These are phyloP conservation scores for Oidium heveae DNA, from an alignment of 2,329 filamentous ascomycete species.

Conservation along the genomic window DNA sequence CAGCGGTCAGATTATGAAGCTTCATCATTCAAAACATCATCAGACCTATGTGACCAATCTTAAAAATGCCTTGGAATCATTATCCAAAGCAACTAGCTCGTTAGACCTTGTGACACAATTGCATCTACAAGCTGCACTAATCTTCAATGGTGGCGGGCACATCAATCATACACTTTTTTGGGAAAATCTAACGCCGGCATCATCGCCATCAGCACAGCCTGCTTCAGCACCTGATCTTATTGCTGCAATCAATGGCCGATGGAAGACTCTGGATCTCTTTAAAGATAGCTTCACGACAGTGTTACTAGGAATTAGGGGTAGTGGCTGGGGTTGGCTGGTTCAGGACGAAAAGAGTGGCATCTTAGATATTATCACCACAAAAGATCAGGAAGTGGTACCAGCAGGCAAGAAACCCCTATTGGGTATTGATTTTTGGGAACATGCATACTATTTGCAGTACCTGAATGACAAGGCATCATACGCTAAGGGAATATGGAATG, in stretches of 20 bases:
- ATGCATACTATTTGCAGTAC: conserved; percentile 76
- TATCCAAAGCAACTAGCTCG: conserved; percentile 27
- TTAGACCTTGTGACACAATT: conserved; percentile 39
- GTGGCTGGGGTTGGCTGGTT: conserved; percentile 74
- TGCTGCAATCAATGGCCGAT: conserved; percentile 35
- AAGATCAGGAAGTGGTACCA: conserved; percentile 61
- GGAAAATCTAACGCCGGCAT: conserved; percentile 48
- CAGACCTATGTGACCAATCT: conserved; percentile 56
- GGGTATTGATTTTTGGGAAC: conserved; percentile 81
- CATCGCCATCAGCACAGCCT: conserved; percentile 28
- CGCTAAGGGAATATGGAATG: conserved; percentile 50
- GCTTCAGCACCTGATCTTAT: conserved; percentile 30
- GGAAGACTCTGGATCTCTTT: conserved; percentile 43
- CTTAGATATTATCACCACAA: conserved; percentile 53
- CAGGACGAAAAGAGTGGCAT: conserved; percentile 30
- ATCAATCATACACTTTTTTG: conserved; percentile 88
- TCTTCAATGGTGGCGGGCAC: conserved; percentile 79
- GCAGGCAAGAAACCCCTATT: conserved; percentile 41
- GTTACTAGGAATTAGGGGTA: conserved; percentile 52
- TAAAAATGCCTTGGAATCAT: conserved; percentile 37
- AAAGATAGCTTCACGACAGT: conserved; percentile 36
- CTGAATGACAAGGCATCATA: conserved; percentile 53
- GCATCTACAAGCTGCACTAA: conserved; percentile 42
- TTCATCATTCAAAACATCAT: conserved; percentile 60
- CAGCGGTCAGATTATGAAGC: conserved; percentile 55